A percentile compares a stretch with the other conserved stretches of the same genome.
Evolutionary conservation across 2,329 filamentous ascomycete genomes (phyloP).

Genomic region (Byssothecium circinans): DNA sequence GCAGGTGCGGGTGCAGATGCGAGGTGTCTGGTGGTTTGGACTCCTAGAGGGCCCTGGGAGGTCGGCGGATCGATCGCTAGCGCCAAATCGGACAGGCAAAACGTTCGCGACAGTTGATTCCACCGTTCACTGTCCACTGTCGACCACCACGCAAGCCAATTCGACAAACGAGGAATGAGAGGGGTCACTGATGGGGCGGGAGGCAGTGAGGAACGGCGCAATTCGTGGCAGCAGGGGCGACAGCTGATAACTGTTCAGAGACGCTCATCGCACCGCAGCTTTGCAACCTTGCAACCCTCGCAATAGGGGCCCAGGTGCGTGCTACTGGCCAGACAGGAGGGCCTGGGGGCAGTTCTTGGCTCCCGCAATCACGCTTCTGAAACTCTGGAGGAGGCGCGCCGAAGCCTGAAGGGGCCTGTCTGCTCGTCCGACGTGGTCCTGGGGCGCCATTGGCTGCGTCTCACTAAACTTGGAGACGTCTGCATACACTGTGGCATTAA

Average conservation of each 20-base stretch:
- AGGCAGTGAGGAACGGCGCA: no score
- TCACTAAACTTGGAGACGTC: slow-evolving; percentile 16
- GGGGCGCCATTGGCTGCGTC: slow-evolving; percentile 10
- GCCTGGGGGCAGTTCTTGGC: slow-evolving; percentile 1
- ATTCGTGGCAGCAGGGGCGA: not conserved
- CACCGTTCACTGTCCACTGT: slow-evolving; percentile 5
- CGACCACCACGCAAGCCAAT: no score
- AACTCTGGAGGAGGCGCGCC: slow-evolving; percentile 38
- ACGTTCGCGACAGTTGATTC: slow-evolving; percentile 1
- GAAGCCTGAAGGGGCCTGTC: slow-evolving; percentile 30
- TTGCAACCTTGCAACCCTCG: no score
- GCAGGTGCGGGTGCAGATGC: slow-evolving; percentile 7
- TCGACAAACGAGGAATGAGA: no score
- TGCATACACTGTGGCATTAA: no score
- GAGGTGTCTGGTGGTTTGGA: no score
- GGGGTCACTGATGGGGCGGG: no score
- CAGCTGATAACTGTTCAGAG: not conserved
- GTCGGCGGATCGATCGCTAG: not conserved
- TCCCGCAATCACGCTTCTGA: slow-evolving; percentile 22
- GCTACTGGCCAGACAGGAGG: slow-evolving; percentile 1
- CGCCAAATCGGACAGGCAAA: slow-evolving; percentile 1
- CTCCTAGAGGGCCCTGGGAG: no score
- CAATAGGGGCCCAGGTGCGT: slow-evolving; percentile 6
- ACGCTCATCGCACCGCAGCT: slow-evolving; percentile 1
- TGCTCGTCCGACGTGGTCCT: slow-evolving; percentile 11